Evolutionary conservation across 192 early-diverging fungal genomes (phyloP).

Genomic region (Coemansia sp.): DNA sequence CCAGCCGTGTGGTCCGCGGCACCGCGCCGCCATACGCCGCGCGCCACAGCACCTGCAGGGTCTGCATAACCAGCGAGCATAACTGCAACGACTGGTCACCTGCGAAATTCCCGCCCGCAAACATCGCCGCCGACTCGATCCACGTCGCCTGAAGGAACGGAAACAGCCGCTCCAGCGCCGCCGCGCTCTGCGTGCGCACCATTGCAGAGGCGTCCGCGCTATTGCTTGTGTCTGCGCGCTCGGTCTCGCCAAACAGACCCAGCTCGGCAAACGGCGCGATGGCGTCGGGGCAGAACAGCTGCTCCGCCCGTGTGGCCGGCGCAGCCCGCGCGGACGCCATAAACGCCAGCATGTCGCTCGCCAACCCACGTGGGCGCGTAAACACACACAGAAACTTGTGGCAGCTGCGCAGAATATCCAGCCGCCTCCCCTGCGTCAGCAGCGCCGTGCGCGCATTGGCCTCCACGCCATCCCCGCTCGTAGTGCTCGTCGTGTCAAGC

Average conservation of each 20-base stretch:
- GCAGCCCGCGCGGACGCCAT: constrained; percentile 10
- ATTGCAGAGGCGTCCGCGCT: constrained; percentile 7
- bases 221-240: not conserved
- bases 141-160: constrained; percentile 74
- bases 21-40: constrained; percentile 39
- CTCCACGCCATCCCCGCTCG: constrained; percentile 5
- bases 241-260: constrained; percentile 33
- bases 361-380: constrained; percentile 10
- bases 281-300: constrained; percentile 29
- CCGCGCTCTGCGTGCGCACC: constrained; percentile 20
- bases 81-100: constrained; percentile 61
- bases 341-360: constrained; percentile 31
- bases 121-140: constrained; percentile 76
- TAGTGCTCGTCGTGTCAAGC: constrained; percentile 32
- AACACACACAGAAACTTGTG: constrained; percentile 34
- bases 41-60: constrained; percentile 73
- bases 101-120: constrained; percentile 48
- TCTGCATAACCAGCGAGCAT: constrained; percentile 60
- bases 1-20: constrained; percentile 35
- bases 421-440: constrained; percentile 29
- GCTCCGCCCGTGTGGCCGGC: not conserved
- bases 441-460: constrained; percentile 33
- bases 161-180: constrained; percentile 53
- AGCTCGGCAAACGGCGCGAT: constrained; percentile 27
- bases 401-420: constrained; percentile 47